These are phyloP conservation scores for Mycena indigotica DNA, from an alignment of 768 basidiomycete genomes.

Conservation along the genomic window DNA sequence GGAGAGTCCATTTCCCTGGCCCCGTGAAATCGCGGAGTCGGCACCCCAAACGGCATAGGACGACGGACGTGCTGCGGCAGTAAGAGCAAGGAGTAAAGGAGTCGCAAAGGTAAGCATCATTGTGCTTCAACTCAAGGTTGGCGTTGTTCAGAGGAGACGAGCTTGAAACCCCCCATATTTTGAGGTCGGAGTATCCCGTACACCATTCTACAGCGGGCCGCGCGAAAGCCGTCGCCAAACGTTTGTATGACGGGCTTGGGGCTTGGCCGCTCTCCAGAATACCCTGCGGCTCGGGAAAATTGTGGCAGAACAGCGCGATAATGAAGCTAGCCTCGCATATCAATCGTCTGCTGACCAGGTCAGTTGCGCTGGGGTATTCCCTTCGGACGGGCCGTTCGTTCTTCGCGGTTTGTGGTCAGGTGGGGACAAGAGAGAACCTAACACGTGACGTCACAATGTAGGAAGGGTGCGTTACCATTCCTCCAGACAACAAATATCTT, in stretches of 20 bases:
- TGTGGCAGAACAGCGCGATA: neutral
- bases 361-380: neutral
- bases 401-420: too few species aligned
- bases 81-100: neutral
- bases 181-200: too few species aligned
- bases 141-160: too few species aligned
- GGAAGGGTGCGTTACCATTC: too few species aligned
- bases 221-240: neutral
- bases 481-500: too few species aligned
- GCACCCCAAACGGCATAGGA: slow-evolving; percentile 51
- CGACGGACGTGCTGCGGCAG: slow-evolving; percentile 28
- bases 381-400: neutral
- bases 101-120: neutral
- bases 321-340: neutral
- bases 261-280: too few species aligned
- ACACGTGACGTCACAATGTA: too few species aligned
- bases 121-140: too few species aligned
- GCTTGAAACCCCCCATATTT: too few species aligned
- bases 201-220: too few species aligned
- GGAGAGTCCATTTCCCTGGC: slow-evolving; percentile 46
- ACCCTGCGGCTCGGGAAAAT: too few species aligned
- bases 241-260: neutral
- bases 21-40: slow-evolving; percentile 45
- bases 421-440: too few species aligned
- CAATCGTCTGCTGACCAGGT: neutral